Evolutionary conservation across 1,284 basidiomycete genomes (phyloP).

Genomic region (Cryptococcus hybrid): DNA sequence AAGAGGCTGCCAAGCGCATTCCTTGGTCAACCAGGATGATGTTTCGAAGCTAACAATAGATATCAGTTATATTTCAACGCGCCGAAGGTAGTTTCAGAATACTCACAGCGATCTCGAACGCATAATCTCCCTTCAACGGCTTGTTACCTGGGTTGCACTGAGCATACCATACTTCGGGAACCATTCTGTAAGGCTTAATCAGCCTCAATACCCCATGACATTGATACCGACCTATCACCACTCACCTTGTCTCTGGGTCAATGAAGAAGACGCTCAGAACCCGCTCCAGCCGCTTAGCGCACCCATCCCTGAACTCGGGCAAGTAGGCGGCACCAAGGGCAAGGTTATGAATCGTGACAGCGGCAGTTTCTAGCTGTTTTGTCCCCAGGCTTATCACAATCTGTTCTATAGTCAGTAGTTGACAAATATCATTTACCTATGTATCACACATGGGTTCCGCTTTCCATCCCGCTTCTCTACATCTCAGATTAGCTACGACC

Average conservation of each 20-base stretch:
- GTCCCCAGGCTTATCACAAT: conserved; percentile 28
- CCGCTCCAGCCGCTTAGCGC: conserved; percentile 9
- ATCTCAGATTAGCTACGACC: background rate
- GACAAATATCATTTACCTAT: background rate
- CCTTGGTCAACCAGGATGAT: conserved; percentile 32
- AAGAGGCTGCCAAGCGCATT: conserved; percentile 7
- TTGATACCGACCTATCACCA: background rate
- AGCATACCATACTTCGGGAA: conserved; percentile 30
- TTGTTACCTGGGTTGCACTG: conserved; percentile 26
- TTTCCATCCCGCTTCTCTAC: conserved; percentile 34
- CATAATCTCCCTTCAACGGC: conserved; percentile 23
- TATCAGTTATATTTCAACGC: background rate
- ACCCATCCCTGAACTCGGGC: conserved; percentile 6
- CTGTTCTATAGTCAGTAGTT: conserved; percentile 5
- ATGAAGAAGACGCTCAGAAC: conserved; percentile 37
- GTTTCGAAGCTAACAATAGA: conserved; percentile 23
- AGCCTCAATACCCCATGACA: background rate
- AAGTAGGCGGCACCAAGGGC: conserved; percentile 17
- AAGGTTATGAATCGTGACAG: conserved; percentile 19
- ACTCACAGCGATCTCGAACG: conserved; percentile 34
- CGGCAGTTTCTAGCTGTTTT: conserved; percentile 26
- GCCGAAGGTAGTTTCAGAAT: background rate
- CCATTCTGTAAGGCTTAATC: conserved; percentile 15
- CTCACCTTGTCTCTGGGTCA: conserved; percentile 24
- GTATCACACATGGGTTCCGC: conserved; percentile 31